These are phyloP conservation scores for Rhodosorus marinus DNA, from an alignment of 23 red algal genomes.

Conservation along the genomic window DNA sequence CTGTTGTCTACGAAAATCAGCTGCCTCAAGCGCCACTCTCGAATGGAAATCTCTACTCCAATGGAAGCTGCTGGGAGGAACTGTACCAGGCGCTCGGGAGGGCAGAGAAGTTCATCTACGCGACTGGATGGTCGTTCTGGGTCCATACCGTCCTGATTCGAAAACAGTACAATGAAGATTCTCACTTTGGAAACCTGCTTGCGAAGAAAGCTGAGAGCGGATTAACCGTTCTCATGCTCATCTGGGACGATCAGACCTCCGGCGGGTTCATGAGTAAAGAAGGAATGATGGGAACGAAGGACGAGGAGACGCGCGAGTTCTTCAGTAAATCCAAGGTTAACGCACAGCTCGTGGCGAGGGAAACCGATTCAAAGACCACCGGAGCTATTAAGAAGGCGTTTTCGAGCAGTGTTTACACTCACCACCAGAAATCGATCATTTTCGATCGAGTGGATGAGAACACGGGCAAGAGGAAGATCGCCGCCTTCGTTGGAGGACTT, in stretches of 20 bases:
- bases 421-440: neutral
- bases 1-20: slow-evolving; percentile 12
- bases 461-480: slow-evolving; percentile 20
- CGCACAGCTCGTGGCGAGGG: neutral
- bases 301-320: slow-evolving; percentile 12
- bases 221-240: slow-evolving; percentile 34
- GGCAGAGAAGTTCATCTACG: slow-evolving; percentile 44
- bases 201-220: slow-evolving; percentile 44
- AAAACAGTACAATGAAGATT: slow-evolving; percentile 8
- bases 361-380: neutral
- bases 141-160: slow-evolving; percentile 40
- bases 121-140: slow-evolving; percentile 54
- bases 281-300: slow-evolving; percentile 57
- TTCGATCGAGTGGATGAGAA: slow-evolving; percentile 7
- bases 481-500: slow-evolving; percentile 41
- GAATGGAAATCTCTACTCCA: slow-evolving; percentile 12
- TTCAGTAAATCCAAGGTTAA: neutral
- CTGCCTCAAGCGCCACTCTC: slow-evolving; percentile 17
- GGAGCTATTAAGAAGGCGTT: neutral
- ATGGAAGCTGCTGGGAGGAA: slow-evolving; percentile 31
- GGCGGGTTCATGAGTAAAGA: neutral
- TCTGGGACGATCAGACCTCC: slow-evolving; percentile 53
- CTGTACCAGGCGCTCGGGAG: slow-evolving; percentile 18
- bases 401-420: neutral
- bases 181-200: slow-evolving; percentile 28